Evolutionary conservation across 2,329 filamentous ascomycete species (phyloP).

Genomic region (Xylariaceae sp.): DNA sequence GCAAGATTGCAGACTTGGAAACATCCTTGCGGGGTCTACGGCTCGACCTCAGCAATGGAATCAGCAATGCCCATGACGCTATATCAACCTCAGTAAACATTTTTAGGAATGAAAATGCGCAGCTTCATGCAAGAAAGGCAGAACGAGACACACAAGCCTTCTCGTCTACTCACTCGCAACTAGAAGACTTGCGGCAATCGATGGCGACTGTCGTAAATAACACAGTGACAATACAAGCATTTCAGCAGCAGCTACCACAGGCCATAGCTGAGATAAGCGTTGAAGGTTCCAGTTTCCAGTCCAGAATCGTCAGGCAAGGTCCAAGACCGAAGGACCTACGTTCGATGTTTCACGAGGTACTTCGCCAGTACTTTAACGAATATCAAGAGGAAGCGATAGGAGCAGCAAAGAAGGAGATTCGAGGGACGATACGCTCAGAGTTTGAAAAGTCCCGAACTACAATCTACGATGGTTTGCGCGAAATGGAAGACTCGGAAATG

Average conservation of each 20-base stretch:
- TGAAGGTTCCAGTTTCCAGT: background rate
- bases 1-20: background rate
- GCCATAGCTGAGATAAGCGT: background rate
- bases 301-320: background rate
- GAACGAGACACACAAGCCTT: background rate
- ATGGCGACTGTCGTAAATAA: background rate
- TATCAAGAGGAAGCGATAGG: background rate
- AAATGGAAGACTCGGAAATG: background rate
- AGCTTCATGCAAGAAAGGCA: background rate
- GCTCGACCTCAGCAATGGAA: conserved; percentile 5
- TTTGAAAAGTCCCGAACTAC: background rate
- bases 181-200: background rate
- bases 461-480: background rate
- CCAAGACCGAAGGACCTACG: background rate
- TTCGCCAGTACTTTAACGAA: background rate
- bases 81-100: background rate
- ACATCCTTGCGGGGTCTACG: conserved; percentile 4
- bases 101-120: background rate
- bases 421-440: background rate
- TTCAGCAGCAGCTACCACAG: background rate
- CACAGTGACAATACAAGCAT: background rate
- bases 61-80: background rate
- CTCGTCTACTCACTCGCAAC: background rate
- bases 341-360: background rate
- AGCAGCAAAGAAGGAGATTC: background rate